Conservation (phyloP, 2,329 filamentous ascomycete genomes). For the Botryotinia convoluta region DNA sequence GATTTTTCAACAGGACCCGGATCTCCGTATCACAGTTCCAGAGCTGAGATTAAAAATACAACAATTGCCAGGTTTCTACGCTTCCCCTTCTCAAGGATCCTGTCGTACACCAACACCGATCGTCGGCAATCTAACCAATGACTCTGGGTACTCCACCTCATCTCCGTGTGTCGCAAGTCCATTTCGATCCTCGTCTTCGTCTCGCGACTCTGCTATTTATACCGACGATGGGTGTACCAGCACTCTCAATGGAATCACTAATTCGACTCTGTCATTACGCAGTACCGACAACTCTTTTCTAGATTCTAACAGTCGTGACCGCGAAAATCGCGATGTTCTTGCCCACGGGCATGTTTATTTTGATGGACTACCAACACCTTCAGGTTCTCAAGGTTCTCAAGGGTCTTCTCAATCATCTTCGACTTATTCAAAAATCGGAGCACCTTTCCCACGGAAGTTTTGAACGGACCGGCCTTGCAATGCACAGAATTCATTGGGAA, state of each 20-base stretch:
- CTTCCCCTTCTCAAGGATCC: background rate
- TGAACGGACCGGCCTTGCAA: background rate
- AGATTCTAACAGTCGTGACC: background rate
- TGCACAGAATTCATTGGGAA: background rate
- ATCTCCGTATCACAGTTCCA: constrained; percentile 74
- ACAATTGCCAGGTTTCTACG: constrained; percentile 51
- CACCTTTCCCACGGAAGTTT: background rate
- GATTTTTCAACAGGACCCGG: constrained; percentile 84
- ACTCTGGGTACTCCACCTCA: constrained; percentile 6
- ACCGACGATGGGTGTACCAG: background rate
- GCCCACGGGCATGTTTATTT: background rate
- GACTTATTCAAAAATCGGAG: background rate
- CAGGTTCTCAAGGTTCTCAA: background rate
- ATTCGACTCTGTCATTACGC: background rate
- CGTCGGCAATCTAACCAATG: constrained; percentile 1
- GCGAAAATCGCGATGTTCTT: background rate
- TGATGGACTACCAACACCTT: background rate
- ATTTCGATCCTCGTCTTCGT: constrained; percentile 4
- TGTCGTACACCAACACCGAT: background rate
- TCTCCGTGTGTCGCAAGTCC: background rate
- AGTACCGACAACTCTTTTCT: no score
- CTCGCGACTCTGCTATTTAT: constrained; percentile 7
- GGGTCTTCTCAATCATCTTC: background rate
- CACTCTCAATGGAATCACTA: background rate
- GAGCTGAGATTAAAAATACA: constrained; percentile 77